Base-by-base conservation (phyloP, 1,284 basidiomycete species). In the Ustilago hordei region DNA sequence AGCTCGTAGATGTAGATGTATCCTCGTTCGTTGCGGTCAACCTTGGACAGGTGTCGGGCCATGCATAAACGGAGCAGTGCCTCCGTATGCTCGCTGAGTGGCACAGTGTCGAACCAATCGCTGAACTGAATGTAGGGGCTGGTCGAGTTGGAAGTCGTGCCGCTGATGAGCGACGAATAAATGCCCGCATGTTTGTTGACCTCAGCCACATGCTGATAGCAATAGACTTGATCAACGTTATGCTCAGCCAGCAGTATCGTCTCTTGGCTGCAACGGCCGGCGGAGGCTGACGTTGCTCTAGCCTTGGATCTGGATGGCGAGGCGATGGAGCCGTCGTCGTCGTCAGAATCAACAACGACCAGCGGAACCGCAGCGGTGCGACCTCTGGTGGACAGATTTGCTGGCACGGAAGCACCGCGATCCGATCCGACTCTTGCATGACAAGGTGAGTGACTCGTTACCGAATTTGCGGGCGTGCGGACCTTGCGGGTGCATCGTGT, bases 1-100 rank as follows among this genome's bases (percentile, higher is more conserved):
- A 82, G 69, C 58, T 81, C 79, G 55, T 82, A 74, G 41, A 81
- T 70, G 69, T 82, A 82, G 23, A 81, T 34, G 55, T 82, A 77
- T 6, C 81, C 81, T 3, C 35, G 53, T 35, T 80, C 78, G 7
- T 23, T 47, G 0, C 43, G 55, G 38, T 81, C 80, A 0, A 56
- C 52, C 3, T 60, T 64, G 0, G 75, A 58, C 0, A 63, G 53
- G 1, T 60, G 52, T 11, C 52, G 58, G 7, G 55, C 47, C 80
- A 81, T 79, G 28, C 61, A 53, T 15, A 48, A 58, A 0, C 78
- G 68, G 23, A 81, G 36, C 41, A 74, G 60, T 7, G 71, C 80
- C 48, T 75, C 66, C 5, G 71, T 58, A 13, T 68, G 69, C 1
- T 57, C 69, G 6, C 23, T 66, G 1, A 75, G 31, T 5, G 12